Conservation (phyloP, 352 stramenopile species). For the Phytopythium ostracodes region DNA sequence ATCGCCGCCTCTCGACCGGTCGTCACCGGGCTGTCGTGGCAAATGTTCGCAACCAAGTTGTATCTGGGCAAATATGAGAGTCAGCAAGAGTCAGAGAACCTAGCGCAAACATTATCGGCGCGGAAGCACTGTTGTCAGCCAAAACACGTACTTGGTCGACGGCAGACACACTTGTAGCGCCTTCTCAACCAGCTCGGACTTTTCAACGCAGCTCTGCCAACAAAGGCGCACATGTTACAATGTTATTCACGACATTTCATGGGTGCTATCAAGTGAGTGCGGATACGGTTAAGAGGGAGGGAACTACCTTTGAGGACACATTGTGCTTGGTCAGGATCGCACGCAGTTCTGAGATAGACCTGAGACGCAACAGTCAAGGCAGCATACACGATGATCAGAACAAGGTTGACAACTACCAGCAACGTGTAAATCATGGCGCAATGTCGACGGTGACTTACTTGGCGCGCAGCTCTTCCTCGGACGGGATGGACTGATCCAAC, state of each 20-base stretch:
- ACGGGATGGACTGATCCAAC: conserved; percentile 38
- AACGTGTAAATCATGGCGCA: background rate
- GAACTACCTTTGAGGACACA: conserved; percentile 43
- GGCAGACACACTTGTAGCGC: conserved; percentile 42
- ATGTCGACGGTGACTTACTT: conserved; percentile 17
- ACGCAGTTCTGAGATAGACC: conserved; percentile 64
- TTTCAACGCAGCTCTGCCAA: conserved; percentile 71
- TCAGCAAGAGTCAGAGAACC: conserved; percentile 1
- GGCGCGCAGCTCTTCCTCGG: conserved; percentile 46
- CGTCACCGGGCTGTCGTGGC: conserved; percentile 93
- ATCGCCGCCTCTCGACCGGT: conserved; percentile 87
- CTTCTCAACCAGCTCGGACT: conserved; percentile 69
- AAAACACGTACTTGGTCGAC: conserved; percentile 54
- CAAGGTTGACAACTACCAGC: background rate
- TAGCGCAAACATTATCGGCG: background rate
- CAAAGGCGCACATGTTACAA: background rate
- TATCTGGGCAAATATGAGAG: conserved; percentile 80
- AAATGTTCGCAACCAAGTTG: conserved; percentile 98
- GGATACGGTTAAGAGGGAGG: too few species aligned
- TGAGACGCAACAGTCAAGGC: conserved; percentile 9
- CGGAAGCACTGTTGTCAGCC: background rate
- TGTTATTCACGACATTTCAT: background rate
- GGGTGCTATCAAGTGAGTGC: background rate
- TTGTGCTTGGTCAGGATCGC: conserved; percentile 49
- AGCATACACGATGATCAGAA: background rate